These are phyloP conservation scores for Paspalum vaginatum DNA, from an alignment of 176 grass and related monocot species.

Conservation along the genomic window DNA sequence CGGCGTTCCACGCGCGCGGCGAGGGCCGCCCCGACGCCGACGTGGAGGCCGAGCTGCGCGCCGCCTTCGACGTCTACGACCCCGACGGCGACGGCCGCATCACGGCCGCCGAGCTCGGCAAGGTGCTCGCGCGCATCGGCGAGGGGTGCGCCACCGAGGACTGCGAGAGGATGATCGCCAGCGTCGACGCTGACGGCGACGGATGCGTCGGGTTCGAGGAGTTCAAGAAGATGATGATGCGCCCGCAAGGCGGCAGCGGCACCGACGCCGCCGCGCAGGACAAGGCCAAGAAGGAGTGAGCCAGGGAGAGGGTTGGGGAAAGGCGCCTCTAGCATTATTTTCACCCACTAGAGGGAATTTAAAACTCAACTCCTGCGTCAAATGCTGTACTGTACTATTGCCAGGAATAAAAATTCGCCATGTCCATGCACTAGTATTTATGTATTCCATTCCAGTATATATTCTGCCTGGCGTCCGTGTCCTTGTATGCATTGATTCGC, in stretches of 20 bases:
- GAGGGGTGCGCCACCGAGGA: slow-evolving; percentile 59
- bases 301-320: no score
- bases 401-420: background rate
- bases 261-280: background rate
- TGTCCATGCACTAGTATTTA: background rate
- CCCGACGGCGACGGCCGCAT: slow-evolving; percentile 69
- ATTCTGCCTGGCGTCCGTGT: no score
- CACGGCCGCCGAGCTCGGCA: slow-evolving; percentile 69
- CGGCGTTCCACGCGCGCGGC: slow-evolving; percentile 58
- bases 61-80: slow-evolving; percentile 80
- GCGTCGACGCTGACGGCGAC: slow-evolving; percentile 80
- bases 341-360: background rate
- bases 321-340: background rate
- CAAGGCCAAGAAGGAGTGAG: slow-evolving; percentile 45
- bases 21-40: background rate
- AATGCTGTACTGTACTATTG: background rate
- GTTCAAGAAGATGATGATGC: slow-evolving; percentile 91
- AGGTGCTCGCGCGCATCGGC: slow-evolving; percentile 58
- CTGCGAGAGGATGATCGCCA: slow-evolving; percentile 73
- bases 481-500: background rate
- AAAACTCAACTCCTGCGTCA: no score
- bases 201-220: slow-evolving; percentile 76
- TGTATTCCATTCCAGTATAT: no score
- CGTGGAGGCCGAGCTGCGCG: slow-evolving; percentile 64
- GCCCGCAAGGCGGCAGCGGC: background rate